Evolutionary conservation across 2,329 filamentous ascomycete genomes (phyloP).

Genomic region (Stromatinia cepivora): DNA sequence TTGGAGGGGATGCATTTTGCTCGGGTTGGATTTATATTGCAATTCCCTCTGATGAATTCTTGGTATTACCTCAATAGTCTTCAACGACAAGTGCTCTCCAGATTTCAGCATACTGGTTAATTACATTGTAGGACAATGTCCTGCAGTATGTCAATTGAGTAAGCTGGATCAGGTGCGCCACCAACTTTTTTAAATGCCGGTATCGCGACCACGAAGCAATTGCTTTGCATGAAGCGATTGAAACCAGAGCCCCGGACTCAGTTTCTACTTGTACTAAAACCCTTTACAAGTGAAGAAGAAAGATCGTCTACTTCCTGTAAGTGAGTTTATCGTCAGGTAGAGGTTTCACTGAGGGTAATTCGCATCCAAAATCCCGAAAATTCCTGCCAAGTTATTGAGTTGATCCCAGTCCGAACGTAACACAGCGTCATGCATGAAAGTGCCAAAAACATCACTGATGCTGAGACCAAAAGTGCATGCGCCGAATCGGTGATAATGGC

Average conservation of each 20-base stretch:
- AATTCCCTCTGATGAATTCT: not conserved
- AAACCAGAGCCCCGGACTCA: conserved; percentile 26
- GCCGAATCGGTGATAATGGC: conserved; percentile 19
- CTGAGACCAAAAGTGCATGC: conserved; percentile 24
- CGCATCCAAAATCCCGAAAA: not conserved
- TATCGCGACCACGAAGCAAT: conserved; percentile 33
- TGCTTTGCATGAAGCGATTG: conserved; percentile 32
- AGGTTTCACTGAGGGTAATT: not conserved
- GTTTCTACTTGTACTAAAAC: conserved; percentile 27
- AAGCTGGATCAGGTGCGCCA: conserved; percentile 32
- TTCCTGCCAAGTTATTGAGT: not conserved
- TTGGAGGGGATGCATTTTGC: too few relatives aligned
- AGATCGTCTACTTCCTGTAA: conserved; percentile 31
- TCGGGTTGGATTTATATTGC: not conserved
- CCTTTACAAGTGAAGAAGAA: conserved; percentile 29
- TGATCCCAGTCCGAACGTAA: not conserved
- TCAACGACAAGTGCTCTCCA: not conserved
- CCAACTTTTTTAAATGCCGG: conserved; percentile 36
- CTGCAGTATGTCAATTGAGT: conserved; percentile 13
- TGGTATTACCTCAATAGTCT: not conserved
- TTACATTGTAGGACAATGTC: conserved; percentile 18
- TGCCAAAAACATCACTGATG: conserved; percentile 22
- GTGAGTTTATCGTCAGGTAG: conserved; percentile 30
- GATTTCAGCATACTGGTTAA: conserved; percentile 23
- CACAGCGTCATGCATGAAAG: conserved; percentile 37